phyloP scores from a whole-genome alignment of 768 basidiomycete genomes.

The Hypsizygus marmoreus region DNA sequence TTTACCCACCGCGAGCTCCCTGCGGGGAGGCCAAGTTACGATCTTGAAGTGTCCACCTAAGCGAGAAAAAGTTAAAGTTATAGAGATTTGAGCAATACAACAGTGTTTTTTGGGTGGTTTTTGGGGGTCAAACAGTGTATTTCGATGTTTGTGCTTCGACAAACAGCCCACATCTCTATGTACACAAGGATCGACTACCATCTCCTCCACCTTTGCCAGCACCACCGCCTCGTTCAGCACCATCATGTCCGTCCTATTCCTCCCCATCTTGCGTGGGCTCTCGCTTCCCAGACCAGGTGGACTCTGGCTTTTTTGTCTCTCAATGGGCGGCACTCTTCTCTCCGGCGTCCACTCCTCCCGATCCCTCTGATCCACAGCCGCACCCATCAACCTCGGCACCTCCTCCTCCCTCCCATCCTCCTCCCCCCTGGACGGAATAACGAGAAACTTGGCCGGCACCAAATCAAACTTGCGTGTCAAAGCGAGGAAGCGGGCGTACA shows the following conservation, averaged over 20 bases:
- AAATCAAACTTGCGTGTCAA: constrained; percentile 80
- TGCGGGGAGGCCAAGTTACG: too few species aligned
- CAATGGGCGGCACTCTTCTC: constrained; percentile 4
- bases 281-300: constrained; percentile 28
- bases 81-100: too few species aligned
- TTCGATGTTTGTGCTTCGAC: too few species aligned
- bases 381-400: constrained; percentile 41
- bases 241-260: constrained; percentile 76
- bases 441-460: constrained; percentile 81
- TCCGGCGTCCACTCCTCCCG: constrained; percentile 5
- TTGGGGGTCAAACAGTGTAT: too few species aligned
- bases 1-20: too few species aligned
- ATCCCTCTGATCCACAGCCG: constrained; percentile 31
- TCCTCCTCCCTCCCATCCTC: constrained; percentile 30
- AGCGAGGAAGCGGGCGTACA: constrained; percentile 88
- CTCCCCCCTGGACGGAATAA: constrained; percentile 54
- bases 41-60: too few species aligned
- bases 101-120: too few species aligned
- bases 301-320: constrained; percentile 20
- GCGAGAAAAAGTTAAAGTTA: too few species aligned
- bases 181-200: background rate
- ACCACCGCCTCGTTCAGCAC: constrained; percentile 53
- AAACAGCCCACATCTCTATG: too few species aligned
- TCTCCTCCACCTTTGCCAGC: constrained; percentile 17
- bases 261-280: constrained; percentile 49